Evolutionary conservation across 768 basidiomycete genomes (phyloP).

Genomic region (Leccinum disarticulatum): DNA sequence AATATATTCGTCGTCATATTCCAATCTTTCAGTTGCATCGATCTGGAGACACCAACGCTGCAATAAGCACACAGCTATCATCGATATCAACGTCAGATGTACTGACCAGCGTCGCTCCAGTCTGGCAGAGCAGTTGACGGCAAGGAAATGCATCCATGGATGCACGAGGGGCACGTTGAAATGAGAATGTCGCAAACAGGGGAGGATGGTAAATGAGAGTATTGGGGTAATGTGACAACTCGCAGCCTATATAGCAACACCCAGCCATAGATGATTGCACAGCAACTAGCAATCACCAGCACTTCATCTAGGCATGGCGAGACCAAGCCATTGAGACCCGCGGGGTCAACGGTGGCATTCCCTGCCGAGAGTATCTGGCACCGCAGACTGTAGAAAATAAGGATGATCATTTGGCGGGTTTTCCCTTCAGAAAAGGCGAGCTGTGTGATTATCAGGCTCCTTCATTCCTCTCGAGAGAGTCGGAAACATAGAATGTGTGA

Average conservation of each 20-base stretch:
- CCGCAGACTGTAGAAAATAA: neutral
- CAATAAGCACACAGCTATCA: neutral
- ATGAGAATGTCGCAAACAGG: neutral
- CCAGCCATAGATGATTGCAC: conserved; percentile 17
- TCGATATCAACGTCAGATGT: neutral
- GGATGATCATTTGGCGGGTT: neutral
- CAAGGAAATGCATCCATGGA: conserved; percentile 10
- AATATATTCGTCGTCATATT: conserved; percentile 2
- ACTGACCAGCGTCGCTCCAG: conserved; percentile 13
- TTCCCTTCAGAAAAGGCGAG: neutral
- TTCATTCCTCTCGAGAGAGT: conserved; percentile 5
- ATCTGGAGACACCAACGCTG: conserved; percentile 7
- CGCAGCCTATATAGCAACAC: conserved; percentile 21
- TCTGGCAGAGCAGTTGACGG: conserved; percentile 1
- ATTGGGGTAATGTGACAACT: neutral
- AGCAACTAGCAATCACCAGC: conserved; percentile 7
- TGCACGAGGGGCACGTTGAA: neutral
- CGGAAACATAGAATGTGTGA: conserved; percentile 2
- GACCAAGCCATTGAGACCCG: neutral
- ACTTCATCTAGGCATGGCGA: conserved; percentile 5
- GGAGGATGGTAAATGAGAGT: conserved; percentile 5
- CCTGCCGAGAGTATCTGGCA: neutral
- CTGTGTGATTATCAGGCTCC: neutral
- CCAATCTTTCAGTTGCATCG: neutral
- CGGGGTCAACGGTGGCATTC: neutral